Percentiles rank a stretch among this genome's conserved stretches.
phyloP scores from a whole-genome alignment of 1,284 basidiomycete species.

The Mycosarcoma mackinlayi region DNA sequence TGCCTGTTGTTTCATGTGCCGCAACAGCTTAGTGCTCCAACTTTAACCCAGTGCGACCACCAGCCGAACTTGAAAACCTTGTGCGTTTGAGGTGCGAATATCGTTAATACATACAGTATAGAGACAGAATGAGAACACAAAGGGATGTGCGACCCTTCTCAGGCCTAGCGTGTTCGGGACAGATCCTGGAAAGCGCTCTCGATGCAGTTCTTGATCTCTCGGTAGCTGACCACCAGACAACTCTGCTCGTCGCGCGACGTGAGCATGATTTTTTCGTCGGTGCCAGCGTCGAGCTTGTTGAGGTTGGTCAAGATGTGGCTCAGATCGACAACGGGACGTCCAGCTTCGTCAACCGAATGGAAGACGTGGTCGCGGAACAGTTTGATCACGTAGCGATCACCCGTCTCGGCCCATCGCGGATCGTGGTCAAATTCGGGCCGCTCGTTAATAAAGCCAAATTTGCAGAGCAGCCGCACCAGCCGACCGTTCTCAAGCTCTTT shows the following conservation, averaged over 20 bases:
- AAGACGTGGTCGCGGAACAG: conserved; percentile 98
- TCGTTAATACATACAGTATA: conserved; percentile 12
- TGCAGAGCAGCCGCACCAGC: conserved; percentile 88
- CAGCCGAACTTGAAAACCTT: not conserved
- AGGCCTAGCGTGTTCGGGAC: conserved; percentile 31
- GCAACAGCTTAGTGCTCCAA: not conserved
- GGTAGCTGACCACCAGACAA: conserved; percentile 94
- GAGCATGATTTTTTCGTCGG: conserved; percentile 93
- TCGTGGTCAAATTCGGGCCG: conserved; percentile 97
- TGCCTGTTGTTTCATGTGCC: not conserved
- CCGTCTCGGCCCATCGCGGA: conserved; percentile 95
- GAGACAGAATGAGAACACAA: not conserved
- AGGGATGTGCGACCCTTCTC: not conserved
- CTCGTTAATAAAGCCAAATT: conserved; percentile 98
- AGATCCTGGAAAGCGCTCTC: conserved; percentile 63
- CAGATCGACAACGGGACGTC: conserved; percentile 85
- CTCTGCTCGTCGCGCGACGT: conserved; percentile 93
- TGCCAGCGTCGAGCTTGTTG: conserved; percentile 83
- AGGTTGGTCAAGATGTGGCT: conserved; percentile 65
- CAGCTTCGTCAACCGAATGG: conserved; percentile 92
- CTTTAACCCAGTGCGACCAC: too few species aligned
- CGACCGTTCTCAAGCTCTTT: conserved; percentile 96
- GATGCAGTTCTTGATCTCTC: conserved; percentile 73
- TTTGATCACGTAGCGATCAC: conserved; percentile 97
- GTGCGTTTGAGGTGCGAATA: conserved; percentile 8